Evolutionary conservation across 108 stramenopile species (phyloP), one percentile per base, ranked within the genome.

Genomic region (Nitzschia palea): DNA sequence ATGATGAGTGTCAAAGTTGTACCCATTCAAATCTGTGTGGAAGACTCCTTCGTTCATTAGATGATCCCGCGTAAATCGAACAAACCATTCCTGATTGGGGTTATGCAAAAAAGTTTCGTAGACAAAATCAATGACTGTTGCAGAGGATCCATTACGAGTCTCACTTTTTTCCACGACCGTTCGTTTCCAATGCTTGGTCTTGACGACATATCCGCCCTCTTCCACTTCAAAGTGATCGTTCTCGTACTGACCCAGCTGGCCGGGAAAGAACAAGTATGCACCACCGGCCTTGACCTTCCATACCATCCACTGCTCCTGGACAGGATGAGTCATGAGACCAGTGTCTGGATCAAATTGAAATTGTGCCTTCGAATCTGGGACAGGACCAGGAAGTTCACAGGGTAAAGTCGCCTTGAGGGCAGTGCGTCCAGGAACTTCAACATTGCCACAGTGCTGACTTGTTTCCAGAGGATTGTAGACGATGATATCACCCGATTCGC

Each of bases 21-120:
- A 81, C 3, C 85, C 85, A 75, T 86, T 86, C 69, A 86, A 70
- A 52, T 86, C 85, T 5, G 85, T 86, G 44, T 86, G 85, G 62
- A 86, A 86, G 34, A 80, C 51, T 5, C 85, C 85, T 0, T 78
- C 42, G 52, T 82, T 86, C 27, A 44, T 3, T 51, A 86, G 65
- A 43, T 72, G 28, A 1, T 58, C 47, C 8, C 42, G 31, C 9
- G 71, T 64, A 40, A 86, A 86, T 25, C 85, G 79, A 10, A 80
- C 81, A 62, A 86, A 76, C 85, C 85, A 86, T 75, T 86, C 85
- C 31, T 78, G 67, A 58, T 86, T 86, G 52, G 45, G n/a, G 2
- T 55, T 67, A 60, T 80, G 59, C 22, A 86, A 53, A 45, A 65
- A 63, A 1, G 79, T 80, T 52, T 86, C 81, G 55, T 75, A 86